Evolutionary conservation across 1,139 yeast genomes (phyloP).

Genomic region (Blastobotrys malaysiensis): DNA sequence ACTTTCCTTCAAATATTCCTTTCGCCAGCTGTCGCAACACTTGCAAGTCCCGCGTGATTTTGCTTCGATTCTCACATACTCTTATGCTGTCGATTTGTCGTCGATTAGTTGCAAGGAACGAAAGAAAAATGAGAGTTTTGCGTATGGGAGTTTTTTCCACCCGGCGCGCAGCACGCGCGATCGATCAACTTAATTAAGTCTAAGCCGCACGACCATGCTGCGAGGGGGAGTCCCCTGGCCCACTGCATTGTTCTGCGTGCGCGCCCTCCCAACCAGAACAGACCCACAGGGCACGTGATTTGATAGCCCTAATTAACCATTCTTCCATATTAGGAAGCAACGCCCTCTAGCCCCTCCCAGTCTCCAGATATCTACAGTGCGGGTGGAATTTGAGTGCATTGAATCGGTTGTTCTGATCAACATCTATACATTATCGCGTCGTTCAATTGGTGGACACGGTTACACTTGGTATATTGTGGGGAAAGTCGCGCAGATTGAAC

Average conservation of each 20-base stretch:
- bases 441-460: not conserved
- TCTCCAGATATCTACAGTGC: no score
- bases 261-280: not conserved
- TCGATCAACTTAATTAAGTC: not conserved
- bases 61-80: not conserved
- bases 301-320: not conserved
- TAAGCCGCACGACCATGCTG: not conserved
- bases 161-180: not conserved
- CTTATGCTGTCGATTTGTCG: not conserved
- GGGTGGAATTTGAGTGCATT: not conserved
- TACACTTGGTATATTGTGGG: not conserved
- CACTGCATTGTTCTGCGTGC: not conserved
- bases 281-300: not conserved
- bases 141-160: not conserved
- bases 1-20: not conserved
- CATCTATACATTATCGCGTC: not conserved
- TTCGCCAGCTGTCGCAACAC: not conserved
- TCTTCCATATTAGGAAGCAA: not conserved
- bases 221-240: not conserved
- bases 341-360: no score
- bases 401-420: not conserved
- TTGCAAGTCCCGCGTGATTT: constrained; percentile 2
- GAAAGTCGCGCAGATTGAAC: not conserved
- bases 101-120: not conserved
- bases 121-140: constrained; percentile 1